Percentiles rank a stretch among this genome's conserved stretches.
Conservation (phyloP, 768 basidiomycete species). For the Boletales sp. region DNA sequence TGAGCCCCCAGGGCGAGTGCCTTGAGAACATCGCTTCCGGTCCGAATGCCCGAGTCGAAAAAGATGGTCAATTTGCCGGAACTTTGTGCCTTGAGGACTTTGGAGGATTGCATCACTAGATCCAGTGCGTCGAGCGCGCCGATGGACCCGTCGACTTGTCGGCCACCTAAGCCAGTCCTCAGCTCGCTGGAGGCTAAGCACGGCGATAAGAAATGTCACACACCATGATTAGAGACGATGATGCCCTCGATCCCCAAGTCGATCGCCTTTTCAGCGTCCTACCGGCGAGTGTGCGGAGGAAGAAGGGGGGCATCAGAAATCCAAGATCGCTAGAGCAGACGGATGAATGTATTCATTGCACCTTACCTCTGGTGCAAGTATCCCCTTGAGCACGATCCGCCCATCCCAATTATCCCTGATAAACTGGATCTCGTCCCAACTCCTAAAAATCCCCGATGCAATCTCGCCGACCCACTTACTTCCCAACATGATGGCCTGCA, state of each 20-base stretch:
- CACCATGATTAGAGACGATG: conserved; percentile 79
- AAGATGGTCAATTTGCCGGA: conserved; percentile 63
- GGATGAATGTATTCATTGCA: no score
- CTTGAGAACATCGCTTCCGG: conserved; percentile 51
- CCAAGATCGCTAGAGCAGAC: not conserved
- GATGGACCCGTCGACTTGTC: conserved; percentile 77
- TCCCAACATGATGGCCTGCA: conserved; percentile 30
- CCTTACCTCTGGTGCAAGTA: conserved; percentile 24
- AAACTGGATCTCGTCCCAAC: conserved; percentile 45
- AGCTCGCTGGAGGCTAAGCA: no score
- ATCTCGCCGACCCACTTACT: conserved; percentile 36
- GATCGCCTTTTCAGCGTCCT: conserved; percentile 55
- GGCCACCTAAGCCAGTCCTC: conserved; percentile 45
- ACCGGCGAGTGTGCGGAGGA: not conserved
- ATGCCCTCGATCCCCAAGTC: conserved; percentile 67
- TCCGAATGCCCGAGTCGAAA: conserved; percentile 61
- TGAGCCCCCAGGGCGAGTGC: conserved; percentile 58
- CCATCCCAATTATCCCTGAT: conserved; percentile 47
- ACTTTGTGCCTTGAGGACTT: conserved; percentile 53
- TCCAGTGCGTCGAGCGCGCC: conserved; percentile 70
- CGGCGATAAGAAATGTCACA: conserved; percentile 4
- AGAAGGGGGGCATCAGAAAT: not conserved
- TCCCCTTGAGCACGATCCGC: conserved; percentile 46
- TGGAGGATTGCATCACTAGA: conserved; percentile 59
- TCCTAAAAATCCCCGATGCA: conserved; percentile 38